Evolutionary conservation across 1,284 basidiomycete genomes (phyloP), one percentile per base, ranked within the genome.

Genomic region (Cerrena zonata): DNA sequence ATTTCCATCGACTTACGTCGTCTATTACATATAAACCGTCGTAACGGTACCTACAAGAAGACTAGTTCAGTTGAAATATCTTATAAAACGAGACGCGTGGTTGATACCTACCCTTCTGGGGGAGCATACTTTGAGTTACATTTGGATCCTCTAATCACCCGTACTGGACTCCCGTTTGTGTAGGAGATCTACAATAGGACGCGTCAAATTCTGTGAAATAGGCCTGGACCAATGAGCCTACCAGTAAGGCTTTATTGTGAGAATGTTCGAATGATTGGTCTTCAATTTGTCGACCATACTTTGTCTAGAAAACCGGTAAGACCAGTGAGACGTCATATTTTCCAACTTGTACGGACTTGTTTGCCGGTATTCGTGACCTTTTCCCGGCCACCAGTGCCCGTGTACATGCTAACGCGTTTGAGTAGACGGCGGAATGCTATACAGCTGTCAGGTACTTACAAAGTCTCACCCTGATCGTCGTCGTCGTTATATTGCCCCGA

Each of bases 21-120:
- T 66, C 65, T 0, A 76, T 73, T 13, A 58, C 50, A 51, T 77
- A 77, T 23, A 77, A 63, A 0, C 74, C 75, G 48, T 77, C 74
- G 47, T 77, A 76, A 30, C 75, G 71, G 52, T 67, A 77, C 36
- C 73, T 74, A n/a, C n/a, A n/a, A n/a, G n/a, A 18, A 53, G 34
- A 24, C 36, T 18, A 48, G 26, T n/a, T 7, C 22, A 26, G 4
- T 11, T n/a, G 18, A 37, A 47, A 43, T 13, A 18, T 15, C 1
- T 3, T n/a, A 10, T 23, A 11, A 3, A 19, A 46, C 24, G 18
- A 2, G 44, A 21, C 37, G 4, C 30, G n/a, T n/a, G n/a, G n/a
- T n/a, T n/a, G n/a, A 21, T 30, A 37, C 64, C 53, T 53, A 72
- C 63, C 73, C 72, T 40, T 39, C 10, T 1, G 23, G 1, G 1